These are phyloP conservation scores for Escovopsis sp. DNA, from an alignment of 2,329 filamentous ascomycete genomes.

Conservation along the genomic window DNA sequence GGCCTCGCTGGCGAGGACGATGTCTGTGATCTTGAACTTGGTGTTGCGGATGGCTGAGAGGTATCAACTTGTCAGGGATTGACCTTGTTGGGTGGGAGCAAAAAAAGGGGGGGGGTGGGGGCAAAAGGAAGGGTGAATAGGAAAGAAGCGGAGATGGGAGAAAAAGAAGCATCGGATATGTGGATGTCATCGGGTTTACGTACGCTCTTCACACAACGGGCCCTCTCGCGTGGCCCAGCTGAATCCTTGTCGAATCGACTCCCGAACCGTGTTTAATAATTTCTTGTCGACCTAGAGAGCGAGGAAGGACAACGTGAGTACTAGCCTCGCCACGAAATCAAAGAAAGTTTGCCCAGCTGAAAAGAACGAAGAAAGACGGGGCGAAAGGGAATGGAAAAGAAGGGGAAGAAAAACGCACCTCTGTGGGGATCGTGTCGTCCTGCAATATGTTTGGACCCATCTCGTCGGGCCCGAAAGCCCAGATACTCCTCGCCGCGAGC, in stretches of 20 bases:
- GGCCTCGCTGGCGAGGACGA: slow-evolving; percentile 70
- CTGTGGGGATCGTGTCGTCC: slow-evolving; percentile 86
- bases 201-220: slow-evolving; percentile 91
- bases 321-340: too few species aligned
- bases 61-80: too few species aligned
- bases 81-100: too few species aligned
- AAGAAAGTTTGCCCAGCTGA: slow-evolving; percentile 13
- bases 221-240: slow-evolving; percentile 93
- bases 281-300: slow-evolving; percentile 69
- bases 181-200: slow-evolving; percentile 26
- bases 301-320: background rate
- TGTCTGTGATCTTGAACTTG: slow-evolving; percentile 91
- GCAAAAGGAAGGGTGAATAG: background rate
- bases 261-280: slow-evolving; percentile 69
- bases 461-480: slow-evolving; percentile 96
- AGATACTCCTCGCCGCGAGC: slow-evolving; percentile 84
- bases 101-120: too few species aligned
- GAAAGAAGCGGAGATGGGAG: background rate
- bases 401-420: too few species aligned
- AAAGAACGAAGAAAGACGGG: too few species aligned
- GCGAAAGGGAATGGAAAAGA: too few species aligned
- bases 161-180: background rate
- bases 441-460: slow-evolving; percentile 89
- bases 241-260: slow-evolving; percentile 90
- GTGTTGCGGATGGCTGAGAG: slow-evolving; percentile 76